Conservation (phyloP, 2,329 filamentous ascomycete species). For the Ceratocystis alfenasii region DNA sequence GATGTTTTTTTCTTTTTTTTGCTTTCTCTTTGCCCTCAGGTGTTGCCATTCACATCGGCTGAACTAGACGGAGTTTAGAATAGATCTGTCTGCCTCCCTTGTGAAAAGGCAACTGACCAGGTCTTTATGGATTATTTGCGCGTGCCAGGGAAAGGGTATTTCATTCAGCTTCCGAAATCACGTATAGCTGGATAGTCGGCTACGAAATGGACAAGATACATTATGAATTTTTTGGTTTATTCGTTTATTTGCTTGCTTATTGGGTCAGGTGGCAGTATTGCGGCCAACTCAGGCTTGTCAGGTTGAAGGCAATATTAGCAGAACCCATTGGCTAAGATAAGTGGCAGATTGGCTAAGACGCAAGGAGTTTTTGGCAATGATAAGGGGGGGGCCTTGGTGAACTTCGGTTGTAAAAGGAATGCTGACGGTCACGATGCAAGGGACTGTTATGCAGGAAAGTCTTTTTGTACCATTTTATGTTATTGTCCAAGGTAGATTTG, state of each 20-base stretch:
- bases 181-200: neutral
- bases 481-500: neutral
- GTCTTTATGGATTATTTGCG: neutral
- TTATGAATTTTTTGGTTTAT: neutral
- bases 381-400: neutral
- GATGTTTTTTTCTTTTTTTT: neutral
- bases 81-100: neutral
- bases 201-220: neutral
- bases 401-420: neutral
- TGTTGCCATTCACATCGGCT: neutral
- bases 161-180: neutral
- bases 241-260: neutral
- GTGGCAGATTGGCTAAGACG: neutral
- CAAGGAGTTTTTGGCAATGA: slow-evolving; percentile 1
- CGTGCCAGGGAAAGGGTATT: neutral
- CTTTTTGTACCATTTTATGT: slow-evolving; percentile 6
- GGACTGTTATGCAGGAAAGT: neutral
- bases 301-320: neutral
- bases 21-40: neutral
- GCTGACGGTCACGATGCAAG: neutral
- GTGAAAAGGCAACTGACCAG: neutral
- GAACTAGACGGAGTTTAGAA: neutral
- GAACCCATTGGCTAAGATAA: neutral
- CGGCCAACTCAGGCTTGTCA: neutral
- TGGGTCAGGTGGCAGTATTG: neutral